Conservation (phyloP, 2,329 filamentous ascomycete genomes). For the Chrysoporthe cubensis region DNA sequence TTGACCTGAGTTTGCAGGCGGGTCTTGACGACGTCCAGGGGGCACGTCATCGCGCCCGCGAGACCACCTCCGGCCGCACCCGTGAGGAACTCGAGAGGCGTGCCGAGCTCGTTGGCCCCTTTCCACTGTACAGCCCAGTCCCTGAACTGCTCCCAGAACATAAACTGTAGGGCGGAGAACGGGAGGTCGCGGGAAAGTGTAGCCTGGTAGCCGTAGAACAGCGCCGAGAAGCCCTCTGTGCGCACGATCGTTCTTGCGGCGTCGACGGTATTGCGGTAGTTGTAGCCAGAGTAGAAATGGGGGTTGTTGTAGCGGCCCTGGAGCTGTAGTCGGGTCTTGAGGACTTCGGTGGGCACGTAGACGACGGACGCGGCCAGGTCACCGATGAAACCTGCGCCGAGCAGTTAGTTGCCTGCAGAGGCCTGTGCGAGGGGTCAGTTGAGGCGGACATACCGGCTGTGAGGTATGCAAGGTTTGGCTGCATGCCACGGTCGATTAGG, state of each 20-base stretch:
- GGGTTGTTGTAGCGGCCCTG: conserved; percentile 96
- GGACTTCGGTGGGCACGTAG: conserved; percentile 95
- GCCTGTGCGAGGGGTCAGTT: not conserved
- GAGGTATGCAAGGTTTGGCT: conserved; percentile 84
- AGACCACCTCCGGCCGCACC: conserved; percentile 89
- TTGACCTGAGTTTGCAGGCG: conserved; percentile 89
- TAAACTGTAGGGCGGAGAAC: conserved; percentile 95
- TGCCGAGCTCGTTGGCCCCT: conserved; percentile 80
- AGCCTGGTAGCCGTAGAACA: conserved; percentile 97
- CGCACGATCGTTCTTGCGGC: conserved; percentile 84
- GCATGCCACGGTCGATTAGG: conserved; percentile 82
- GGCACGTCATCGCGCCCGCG: conserved; percentile 92
- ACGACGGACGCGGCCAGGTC: conserved; percentile 90
- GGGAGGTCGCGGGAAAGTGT: conserved; percentile 93
- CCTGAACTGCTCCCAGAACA: conserved; percentile 96
- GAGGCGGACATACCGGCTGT: conserved; percentile 66
- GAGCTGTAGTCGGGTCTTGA: conserved; percentile 95
- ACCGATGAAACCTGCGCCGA: conserved; percentile 77
- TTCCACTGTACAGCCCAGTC: conserved; percentile 78
- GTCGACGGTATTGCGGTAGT: conserved; percentile 85
- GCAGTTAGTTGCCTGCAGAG: conserved; percentile 1
- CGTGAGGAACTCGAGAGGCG: conserved; percentile 83
- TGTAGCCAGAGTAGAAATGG: conserved; percentile 91
- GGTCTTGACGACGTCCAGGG: conserved; percentile 96
- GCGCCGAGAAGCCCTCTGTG: conserved; percentile 78